These are phyloP conservation scores for Trametes sp. DNA, from an alignment of 1,284 basidiomycete species.

Conservation along the genomic window DNA sequence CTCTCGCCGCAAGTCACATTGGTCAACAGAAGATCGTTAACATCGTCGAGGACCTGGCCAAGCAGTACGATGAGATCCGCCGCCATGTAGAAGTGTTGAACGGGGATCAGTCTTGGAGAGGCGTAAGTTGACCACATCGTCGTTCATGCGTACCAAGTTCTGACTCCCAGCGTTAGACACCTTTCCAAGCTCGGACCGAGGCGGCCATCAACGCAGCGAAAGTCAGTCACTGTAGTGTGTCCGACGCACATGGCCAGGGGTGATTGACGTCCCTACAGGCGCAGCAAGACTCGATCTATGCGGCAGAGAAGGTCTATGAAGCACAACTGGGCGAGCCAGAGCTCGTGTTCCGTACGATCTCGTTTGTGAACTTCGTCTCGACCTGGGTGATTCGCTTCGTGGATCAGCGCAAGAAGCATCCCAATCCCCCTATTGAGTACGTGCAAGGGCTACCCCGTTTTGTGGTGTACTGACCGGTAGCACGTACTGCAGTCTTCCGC, in stretches of 20 bases:
- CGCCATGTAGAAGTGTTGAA: slow-evolving; percentile 82
- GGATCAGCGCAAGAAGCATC: slow-evolving; percentile 87
- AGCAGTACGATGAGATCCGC: slow-evolving; percentile 80
- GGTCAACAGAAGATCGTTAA: slow-evolving; percentile 85
- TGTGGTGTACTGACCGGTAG: not conserved
- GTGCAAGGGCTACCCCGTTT: slow-evolving; percentile 39
- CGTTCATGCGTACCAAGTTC: slow-evolving; percentile 11
- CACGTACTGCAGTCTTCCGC: slow-evolving; percentile 67
- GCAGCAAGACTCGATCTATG: slow-evolving; percentile 74
- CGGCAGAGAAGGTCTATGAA: slow-evolving; percentile 81
- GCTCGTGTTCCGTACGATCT: slow-evolving; percentile 80
- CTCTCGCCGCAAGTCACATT: slow-evolving; percentile 86
- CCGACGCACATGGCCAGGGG: not conserved
- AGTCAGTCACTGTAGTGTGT: slow-evolving; percentile 49
- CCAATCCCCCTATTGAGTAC: slow-evolving; percentile 71
- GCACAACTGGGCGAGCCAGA: slow-evolving; percentile 90
- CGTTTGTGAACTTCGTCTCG: slow-evolving; percentile 90
- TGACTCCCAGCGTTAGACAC: slow-evolving; percentile 52
- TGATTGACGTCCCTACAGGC: slow-evolving; percentile 48
- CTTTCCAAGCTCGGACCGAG: slow-evolving; percentile 73
- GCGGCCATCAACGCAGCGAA: slow-evolving; percentile 76
- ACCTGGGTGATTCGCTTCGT: slow-evolving; percentile 94
- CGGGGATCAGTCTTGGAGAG: slow-evolving; percentile 80
- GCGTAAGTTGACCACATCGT: slow-evolving; percentile 53
- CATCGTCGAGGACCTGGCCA: slow-evolving; percentile 72